Evolutionary conservation across 129 eudicot genomes (phyloP).

Genomic region (carrot (Daucus carota)): DH1_v3.0 NC_030382.2:50833001-50833500

Average conservation of each 20-base stretch:
- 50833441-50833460: slow-evolving; percentile 25
- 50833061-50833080: slow-evolving; percentile 5
- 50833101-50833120: slow-evolving; percentile 7
- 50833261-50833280: neutral
- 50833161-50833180: slow-evolving; percentile 78
- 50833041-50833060: slow-evolving; percentile 46
- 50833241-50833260: neutral
- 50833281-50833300: neutral
- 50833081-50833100: neutral
- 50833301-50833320: neutral
- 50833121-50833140: slow-evolving; percentile 99
- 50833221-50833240: neutral
- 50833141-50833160: slow-evolving; percentile 92
- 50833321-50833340: neutral
- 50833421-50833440: slow-evolving; percentile 31
- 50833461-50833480: slow-evolving; percentile 26
- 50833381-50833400: slow-evolving; percentile 57
- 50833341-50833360: neutral
- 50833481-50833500: slow-evolving; percentile 25
- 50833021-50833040: slow-evolving; percentile 97
- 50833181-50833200: slow-evolving; percentile 86
- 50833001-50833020: slow-evolving; percentile 89
- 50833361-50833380: neutral
- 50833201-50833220: slow-evolving; percentile 48
- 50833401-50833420: slow-evolving; percentile 49